Evolutionary conservation across 768 basidiomycete genomes (phyloP).

Genomic region (Termitomyces sp.): DNA sequence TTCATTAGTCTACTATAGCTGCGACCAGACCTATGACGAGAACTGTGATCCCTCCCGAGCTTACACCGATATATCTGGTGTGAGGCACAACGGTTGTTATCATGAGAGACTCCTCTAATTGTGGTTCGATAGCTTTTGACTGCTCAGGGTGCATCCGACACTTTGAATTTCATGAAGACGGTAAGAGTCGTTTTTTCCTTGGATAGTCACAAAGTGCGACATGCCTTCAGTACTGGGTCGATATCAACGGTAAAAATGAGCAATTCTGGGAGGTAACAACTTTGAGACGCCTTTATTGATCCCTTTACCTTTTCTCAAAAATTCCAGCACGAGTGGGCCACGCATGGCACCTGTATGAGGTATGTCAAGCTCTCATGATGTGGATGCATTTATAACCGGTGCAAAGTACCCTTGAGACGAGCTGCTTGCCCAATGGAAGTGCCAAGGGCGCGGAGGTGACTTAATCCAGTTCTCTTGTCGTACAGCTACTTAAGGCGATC

Average conservation of each 20-base stretch:
- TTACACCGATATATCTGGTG: conserved; percentile 26
- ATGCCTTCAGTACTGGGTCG: conserved; percentile 50
- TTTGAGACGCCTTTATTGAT: neutral
- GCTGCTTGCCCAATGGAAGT: conserved; percentile 58
- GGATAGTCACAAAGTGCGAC: neutral
- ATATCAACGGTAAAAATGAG: conserved; percentile 53
- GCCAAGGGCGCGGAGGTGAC: conserved; percentile 54
- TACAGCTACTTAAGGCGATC: neutral
- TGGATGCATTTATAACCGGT: neutral
- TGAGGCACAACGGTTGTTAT: conserved; percentile 10
- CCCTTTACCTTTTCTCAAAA: conserved; percentile 3
- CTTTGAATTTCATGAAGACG: conserved; percentile 52
- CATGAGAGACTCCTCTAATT: conserved; percentile 11
- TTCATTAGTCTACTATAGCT: conserved; percentile 32
- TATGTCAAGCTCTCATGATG: conserved; percentile 1
- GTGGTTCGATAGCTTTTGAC: conserved; percentile 43
- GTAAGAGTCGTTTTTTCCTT: conserved; percentile 15
- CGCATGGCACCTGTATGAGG: conserved; percentile 61
- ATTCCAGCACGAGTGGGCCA: conserved; percentile 61
- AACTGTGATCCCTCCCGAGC: conserved; percentile 34
- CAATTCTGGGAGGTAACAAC: conserved; percentile 58
- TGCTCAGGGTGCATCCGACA: conserved; percentile 52
- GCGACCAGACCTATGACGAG: conserved; percentile 36
- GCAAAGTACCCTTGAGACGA: conserved; percentile 48
- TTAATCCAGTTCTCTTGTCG: neutral